Base-by-base conservation (phyloP, 768 basidiomycete genomes). In the Russula abietina region DNA sequence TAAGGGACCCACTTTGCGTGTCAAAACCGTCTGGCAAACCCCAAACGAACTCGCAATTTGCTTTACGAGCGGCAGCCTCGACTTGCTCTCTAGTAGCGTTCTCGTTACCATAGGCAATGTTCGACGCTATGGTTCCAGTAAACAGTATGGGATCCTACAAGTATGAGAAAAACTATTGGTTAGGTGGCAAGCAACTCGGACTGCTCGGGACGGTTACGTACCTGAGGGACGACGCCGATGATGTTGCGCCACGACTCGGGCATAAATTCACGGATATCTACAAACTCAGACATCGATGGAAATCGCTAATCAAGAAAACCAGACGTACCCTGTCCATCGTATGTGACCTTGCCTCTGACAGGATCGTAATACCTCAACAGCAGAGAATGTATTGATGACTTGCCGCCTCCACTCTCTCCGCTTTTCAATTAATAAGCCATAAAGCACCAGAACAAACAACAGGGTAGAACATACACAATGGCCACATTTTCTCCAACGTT, bases 1-100 rank as follows among this genome's bases (percentile, higher is more conserved):
- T 4, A 26, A 26, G 9, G 2, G 22, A 71, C 90, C 68, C 66
- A 94, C 93, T 94, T 68, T 86, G 80, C 0, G 96, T 98, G 68
- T 97, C 95, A 69, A 96, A 96, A 0, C 94, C 93, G 61, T 93
- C 80, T 11, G 95, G 94, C 80, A 98, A 85, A 17, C 89, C 87
- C 89, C 93, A 92, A 7, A 98, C 86, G 70, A 96, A 98, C 69
- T 96, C 93, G 74, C 95, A 98, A 68, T 98, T 97, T 2, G 96
- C 96, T 62, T 91, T 83, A 22, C 89, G 80, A 0, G 94, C 95
- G 0, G 93, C 95, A 32, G 85, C 77, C 72, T 97, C 92, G 24
- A 98, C 90, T 62, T 96, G 84, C 67, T 86, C 85, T 24, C 89
- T 80, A 0, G 91, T 90, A 0, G 85, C 91, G 22, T 81, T 75